Percentiles rank a stretch among this genome's conserved stretches.
phyloP scores from a whole-genome alignment of 306 rosid species.

The Lathyrus tuberosus region DNA sequence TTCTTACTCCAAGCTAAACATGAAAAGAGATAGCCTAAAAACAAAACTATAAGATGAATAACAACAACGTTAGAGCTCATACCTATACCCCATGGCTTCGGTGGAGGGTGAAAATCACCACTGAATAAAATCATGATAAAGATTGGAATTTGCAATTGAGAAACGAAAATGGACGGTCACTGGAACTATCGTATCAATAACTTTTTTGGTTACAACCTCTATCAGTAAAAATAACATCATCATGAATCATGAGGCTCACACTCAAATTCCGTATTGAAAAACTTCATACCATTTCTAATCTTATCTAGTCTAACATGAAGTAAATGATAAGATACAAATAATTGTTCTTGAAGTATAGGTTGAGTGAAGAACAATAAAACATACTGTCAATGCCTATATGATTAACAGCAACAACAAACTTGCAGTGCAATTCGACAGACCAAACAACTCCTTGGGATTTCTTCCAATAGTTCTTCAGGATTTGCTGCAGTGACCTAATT shows the following conservation, averaged over 20 bases:
- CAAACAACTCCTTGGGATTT: constrained; percentile 85
- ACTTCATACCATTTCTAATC: constrained; percentile 8
- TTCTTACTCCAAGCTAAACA: too few relatives aligned
- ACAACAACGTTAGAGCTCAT: too few relatives aligned
- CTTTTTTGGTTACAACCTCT: constrained; percentile 96
- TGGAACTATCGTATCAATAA: constrained; percentile 91
- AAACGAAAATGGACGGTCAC: too few relatives aligned
- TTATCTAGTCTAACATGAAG: not conserved
- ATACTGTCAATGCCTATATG: constrained; percentile 93
- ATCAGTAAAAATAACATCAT: constrained; percentile 44
- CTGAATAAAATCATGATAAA: too few relatives aligned
- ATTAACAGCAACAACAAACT: constrained; percentile 89
- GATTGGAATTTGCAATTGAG: too few relatives aligned
- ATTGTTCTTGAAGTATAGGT: not conserved
- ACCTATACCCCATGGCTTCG: too few relatives aligned
- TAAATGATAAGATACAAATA: constrained; percentile 16
- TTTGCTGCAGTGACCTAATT: too few relatives aligned
- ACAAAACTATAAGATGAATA: too few relatives aligned
- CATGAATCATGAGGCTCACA: not conserved
- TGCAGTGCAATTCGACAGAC: constrained; percentile 95
- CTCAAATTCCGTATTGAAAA: constrained; percentile 18
- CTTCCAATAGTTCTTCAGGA: too few relatives aligned
- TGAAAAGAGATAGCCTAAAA: too few relatives aligned
- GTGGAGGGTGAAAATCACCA: too few relatives aligned
- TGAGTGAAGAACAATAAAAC: constrained; percentile 40